These are phyloP conservation scores for Alnus glutinosa DNA, from an alignment of 306 rosid genomes.

Conservation along the genomic window DNA sequence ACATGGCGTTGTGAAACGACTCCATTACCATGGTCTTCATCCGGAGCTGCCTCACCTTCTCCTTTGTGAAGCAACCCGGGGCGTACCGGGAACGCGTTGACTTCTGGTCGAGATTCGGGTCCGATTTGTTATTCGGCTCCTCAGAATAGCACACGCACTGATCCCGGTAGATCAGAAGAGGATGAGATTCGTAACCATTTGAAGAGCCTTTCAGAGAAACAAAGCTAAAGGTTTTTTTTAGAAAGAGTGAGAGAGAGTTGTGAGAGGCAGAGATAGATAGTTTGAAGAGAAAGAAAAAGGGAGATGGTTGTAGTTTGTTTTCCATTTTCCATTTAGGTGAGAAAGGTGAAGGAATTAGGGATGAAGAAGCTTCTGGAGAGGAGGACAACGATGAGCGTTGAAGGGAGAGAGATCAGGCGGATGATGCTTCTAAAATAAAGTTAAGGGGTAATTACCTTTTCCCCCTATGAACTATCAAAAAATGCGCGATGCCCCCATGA, in stretches of 20 bases:
- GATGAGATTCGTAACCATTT: constrained; percentile 55
- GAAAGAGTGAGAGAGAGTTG: not conserved
- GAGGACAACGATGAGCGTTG: too few relatives aligned
- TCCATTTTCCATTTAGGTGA: too few relatives aligned
- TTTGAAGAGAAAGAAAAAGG: not conserved
- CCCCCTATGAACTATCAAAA: too few relatives aligned
- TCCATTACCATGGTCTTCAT: constrained; percentile 55
- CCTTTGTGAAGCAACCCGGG: constrained; percentile 79
- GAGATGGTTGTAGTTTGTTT: not conserved
- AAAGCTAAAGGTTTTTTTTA: not conserved
- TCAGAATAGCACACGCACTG: constrained; percentile 42
- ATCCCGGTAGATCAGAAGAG: constrained; percentile 35
- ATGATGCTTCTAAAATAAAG: too few relatives aligned
- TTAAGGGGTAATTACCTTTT: too few relatives aligned
- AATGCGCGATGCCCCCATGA: too few relatives aligned
- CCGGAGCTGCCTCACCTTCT: constrained; percentile 85
- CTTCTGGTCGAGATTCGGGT: constrained; percentile 21
- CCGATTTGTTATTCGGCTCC: constrained; percentile 20
- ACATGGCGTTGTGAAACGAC: constrained; percentile 83
- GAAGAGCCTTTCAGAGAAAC: not conserved
- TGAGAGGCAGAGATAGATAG: not conserved
- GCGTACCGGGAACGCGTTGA: constrained; percentile 40
- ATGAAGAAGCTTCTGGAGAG: too few relatives aligned
- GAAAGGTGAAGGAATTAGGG: constrained; percentile 54
- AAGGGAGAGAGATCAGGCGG: too few relatives aligned